These are phyloP conservation scores for Calonectria honghensis DNA, from an alignment of 2,329 filamentous ascomycete species.

Conservation along the genomic window DNA sequence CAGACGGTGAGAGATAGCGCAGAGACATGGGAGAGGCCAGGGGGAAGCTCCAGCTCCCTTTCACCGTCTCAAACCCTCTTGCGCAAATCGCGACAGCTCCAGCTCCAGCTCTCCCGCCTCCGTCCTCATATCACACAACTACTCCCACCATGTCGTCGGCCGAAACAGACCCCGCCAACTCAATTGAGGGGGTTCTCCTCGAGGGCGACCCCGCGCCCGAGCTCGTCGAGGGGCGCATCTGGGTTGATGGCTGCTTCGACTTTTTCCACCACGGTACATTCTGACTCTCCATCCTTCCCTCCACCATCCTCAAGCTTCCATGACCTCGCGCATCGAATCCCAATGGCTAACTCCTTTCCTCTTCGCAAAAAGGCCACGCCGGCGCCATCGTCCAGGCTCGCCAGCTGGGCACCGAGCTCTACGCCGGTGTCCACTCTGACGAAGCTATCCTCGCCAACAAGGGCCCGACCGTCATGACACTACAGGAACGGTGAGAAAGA, in stretches of 20 bases:
- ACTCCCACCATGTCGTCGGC: constrained; percentile 44
- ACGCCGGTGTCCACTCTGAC: constrained; percentile 96
- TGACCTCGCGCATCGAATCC: background rate
- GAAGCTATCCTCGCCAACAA: constrained; percentile 98
- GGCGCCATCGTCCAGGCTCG: constrained; percentile 97
- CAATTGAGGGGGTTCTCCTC: constrained; percentile 54
- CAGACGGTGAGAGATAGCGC: background rate
- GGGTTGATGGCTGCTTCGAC: constrained; percentile 99
- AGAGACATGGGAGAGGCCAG: background rate
- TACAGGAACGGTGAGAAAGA: constrained; percentile 83
- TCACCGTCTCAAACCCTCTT: background rate
- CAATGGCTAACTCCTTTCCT: background rate
- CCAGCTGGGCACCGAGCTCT: constrained; percentile 90
- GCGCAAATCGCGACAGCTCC: background rate
- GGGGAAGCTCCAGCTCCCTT: background rate
- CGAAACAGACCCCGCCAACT: constrained; percentile 48
- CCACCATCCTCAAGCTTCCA: rapidly evolving
- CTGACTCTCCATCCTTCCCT: too few species aligned
- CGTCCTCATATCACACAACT: too few species aligned
- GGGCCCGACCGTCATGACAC: constrained; percentile 96
- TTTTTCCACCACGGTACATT: constrained; percentile 94
- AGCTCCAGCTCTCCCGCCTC: background rate
- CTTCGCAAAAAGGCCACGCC: constrained; percentile 82
- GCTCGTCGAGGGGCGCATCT: constrained; percentile 84
- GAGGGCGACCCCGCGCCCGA: constrained; percentile 71